A percentile compares a stretch with the other conserved stretches of the same genome.
phyloP scores from a whole-genome alignment of 306 rosid species.

The Fragaria iinumae region DNA sequence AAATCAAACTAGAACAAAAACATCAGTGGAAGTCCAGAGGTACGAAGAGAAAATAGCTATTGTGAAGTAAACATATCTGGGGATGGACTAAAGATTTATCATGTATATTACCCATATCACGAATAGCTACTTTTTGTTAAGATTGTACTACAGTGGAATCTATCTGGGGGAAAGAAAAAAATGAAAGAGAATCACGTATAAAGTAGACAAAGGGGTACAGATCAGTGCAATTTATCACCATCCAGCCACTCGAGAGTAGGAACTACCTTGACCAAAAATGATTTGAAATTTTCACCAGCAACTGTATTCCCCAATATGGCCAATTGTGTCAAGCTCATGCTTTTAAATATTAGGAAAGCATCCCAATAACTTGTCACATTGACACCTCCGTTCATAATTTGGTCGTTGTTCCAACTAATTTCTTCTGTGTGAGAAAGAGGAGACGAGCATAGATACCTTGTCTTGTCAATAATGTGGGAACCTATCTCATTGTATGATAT shows the following conservation, averaged over 20 bases:
- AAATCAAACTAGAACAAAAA: not conserved
- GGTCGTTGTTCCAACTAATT: slow-evolving; percentile 43
- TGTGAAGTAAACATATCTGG: not conserved
- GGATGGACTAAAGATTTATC: not conserved
- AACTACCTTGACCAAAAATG: slow-evolving; percentile 55
- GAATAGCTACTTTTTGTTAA: not conserved
- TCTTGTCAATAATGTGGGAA: slow-evolving; percentile 62
- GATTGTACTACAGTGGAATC: not conserved
- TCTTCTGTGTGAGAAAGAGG: slow-evolving; percentile 71
- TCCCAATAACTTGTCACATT: slow-evolving; percentile 55
- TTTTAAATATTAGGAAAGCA: slow-evolving; percentile 60
- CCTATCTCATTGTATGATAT: slow-evolving; percentile 73
- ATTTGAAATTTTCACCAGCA: slow-evolving; percentile 53
- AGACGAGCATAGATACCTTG: slow-evolving; percentile 67
- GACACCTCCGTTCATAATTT: slow-evolving; percentile 28
- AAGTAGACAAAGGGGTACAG: not conserved
- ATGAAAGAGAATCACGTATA: not conserved
- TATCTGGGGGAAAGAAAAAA: not conserved
- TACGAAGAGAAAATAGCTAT: not conserved
- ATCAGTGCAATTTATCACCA: slow-evolving; percentile 37
- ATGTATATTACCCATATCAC: not conserved
- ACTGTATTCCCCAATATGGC: slow-evolving; percentile 54
- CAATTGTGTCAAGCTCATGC: slow-evolving; percentile 59
- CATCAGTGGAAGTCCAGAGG: too few relatives aligned
- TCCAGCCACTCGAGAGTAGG: slow-evolving; percentile 51